A percentile compares a stretch with the other conserved stretches of the same genome.
phyloP scores from a whole-genome alignment of 2,329 filamentous ascomycete species.

The Penicillium sp. region DNA sequence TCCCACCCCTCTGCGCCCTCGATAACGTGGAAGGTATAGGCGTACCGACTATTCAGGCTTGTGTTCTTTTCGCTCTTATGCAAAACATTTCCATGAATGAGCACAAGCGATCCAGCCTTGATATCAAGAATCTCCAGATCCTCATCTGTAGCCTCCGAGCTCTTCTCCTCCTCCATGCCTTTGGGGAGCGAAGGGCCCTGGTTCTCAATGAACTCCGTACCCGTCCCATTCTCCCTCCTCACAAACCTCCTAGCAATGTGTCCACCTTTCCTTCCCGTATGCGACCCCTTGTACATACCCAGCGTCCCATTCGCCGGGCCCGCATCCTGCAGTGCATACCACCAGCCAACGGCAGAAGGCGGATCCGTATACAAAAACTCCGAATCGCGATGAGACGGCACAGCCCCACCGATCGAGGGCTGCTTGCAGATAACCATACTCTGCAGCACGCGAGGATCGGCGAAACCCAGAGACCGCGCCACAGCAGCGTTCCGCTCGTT shows the following conservation, averaged over 20 bases:
- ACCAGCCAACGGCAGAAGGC: constrained; percentile 88
- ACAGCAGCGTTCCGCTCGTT: constrained; percentile 56
- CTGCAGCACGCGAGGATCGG: constrained; percentile 75
- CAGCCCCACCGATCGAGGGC: constrained; percentile 88
- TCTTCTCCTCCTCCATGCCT: constrained; percentile 46
- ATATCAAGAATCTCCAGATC: constrained; percentile 79
- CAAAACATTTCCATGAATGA: constrained; percentile 93
- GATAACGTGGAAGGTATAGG: constrained; percentile 97
- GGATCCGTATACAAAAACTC: constrained; percentile 89
- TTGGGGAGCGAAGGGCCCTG: constrained; percentile 62
- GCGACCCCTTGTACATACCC: constrained; percentile 79
- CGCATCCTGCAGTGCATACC: constrained; percentile 95
- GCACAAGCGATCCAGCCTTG: constrained; percentile 81
- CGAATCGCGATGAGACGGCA: constrained; percentile 87
- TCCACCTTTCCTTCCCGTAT: constrained; percentile 58
- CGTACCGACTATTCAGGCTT: constrained; percentile 81
- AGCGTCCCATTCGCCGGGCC: constrained; percentile 83
- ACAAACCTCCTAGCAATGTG: constrained; percentile 73
- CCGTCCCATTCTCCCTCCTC: constrained; percentile 50
- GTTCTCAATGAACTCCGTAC: constrained; percentile 72
- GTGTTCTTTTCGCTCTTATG: constrained; percentile 95
- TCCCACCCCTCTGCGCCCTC: constrained; percentile 65
- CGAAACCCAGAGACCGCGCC: constrained; percentile 68
- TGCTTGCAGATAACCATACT: constrained; percentile 99
- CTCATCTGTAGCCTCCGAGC: constrained; percentile 30